phyloP scores from a whole-genome alignment of 495 filamentous ascomycete genomes.

The Lophiotrema nucula region DNA sequence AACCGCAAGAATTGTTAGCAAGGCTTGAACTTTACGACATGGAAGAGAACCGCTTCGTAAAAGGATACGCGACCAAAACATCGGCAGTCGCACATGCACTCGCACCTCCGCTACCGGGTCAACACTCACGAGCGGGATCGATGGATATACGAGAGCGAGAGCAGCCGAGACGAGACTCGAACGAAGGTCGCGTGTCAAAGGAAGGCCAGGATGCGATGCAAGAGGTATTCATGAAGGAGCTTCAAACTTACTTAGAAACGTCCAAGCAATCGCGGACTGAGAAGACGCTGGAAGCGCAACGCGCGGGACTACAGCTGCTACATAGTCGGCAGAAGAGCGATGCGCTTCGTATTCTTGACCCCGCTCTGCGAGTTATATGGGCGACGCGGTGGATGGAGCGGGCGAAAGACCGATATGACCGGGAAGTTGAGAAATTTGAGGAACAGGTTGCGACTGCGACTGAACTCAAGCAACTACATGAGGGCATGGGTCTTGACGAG shows the following conservation, averaged over 20 bases:
- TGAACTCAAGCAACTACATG: neutral
- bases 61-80: neutral
- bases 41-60: neutral
- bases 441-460: neutral
- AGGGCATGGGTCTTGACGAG: neutral
- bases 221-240: too few species aligned
- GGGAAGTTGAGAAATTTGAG: neutral
- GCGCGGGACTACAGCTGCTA: neutral
- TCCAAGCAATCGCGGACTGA: neutral
- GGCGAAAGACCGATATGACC: neutral
- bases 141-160: too few species aligned
- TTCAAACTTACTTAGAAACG: too few species aligned
- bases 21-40: neutral
- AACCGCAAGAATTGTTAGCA: neutral
- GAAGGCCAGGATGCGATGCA: neutral
- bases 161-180: neutral
- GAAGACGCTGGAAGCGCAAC: neutral
- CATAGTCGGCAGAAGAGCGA: conserved; percentile 3
- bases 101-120: too few species aligned
- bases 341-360: neutral
- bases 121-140: too few species aligned
- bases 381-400: neutral
- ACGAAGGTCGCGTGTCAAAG: neutral
- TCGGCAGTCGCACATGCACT: too few species aligned
- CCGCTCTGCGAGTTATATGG: conserved; percentile 1